A percentile compares a stretch with the other conserved stretches of the same genome.
phyloP scores from a whole-genome alignment of 2,329 filamentous ascomycete species.

The Neonectria punicea region DNA sequence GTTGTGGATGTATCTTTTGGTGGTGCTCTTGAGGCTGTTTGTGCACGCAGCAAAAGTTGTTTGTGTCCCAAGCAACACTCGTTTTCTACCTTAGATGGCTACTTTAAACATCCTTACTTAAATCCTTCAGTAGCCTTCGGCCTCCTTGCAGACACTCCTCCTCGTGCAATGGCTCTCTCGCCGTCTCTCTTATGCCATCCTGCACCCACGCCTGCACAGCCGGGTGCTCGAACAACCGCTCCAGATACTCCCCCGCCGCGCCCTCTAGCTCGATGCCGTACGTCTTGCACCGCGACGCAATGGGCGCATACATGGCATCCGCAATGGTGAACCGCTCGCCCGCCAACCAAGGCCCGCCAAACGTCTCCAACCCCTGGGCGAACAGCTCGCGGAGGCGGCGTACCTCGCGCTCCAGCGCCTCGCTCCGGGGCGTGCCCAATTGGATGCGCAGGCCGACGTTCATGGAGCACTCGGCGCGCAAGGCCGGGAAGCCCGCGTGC shows the following conservation, averaged over 20 bases:
- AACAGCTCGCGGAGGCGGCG: conserved; percentile 51
- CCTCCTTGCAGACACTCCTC: conserved; percentile 50
- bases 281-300: conserved; percentile 53
- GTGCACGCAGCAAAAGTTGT: too few species aligned
- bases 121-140: conserved; percentile 45
- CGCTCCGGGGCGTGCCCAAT: conserved; percentile 39
- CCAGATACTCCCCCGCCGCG: conserved; percentile 46
- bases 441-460: conserved; percentile 54
- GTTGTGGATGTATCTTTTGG: too few species aligned
- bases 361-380: conserved; percentile 50
- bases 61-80: too few species aligned
- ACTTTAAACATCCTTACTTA: conserved; percentile 14
- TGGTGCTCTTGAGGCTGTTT: too few species aligned
- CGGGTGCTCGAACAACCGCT: conserved; percentile 48
- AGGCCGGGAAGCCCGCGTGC: conserved; percentile 55
- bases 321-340: conserved; percentile 51
- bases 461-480: conserved; percentile 56
- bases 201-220: conserved; percentile 52
- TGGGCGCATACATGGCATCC: conserved; percentile 56
- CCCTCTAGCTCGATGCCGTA: conserved; percentile 48
- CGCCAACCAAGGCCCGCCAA: conserved; percentile 55
- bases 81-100: too few species aligned
- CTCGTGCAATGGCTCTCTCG: conserved; percentile 51
- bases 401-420: conserved; percentile 49
- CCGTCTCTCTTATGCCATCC: conserved; percentile 50